Evolutionary conservation across 169 alveolate genomes (phyloP), one percentile per base, ranked within the genome.

Genomic region (Cryptosporidium ryanae): DNA sequence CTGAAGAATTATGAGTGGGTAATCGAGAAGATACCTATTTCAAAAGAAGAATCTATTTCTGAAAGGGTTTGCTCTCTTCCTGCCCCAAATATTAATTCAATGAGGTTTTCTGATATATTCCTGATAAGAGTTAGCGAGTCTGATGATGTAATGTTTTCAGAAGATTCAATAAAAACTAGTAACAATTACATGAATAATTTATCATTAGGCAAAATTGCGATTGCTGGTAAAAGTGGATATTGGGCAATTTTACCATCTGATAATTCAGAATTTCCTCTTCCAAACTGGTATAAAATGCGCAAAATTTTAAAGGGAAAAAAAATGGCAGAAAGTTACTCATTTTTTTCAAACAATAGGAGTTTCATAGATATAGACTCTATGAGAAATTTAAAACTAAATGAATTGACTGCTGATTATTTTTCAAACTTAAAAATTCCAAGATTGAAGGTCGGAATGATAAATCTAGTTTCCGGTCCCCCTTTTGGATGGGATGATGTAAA

Each of bases 61-160:
- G 71, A 34, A 31, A 29, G 15, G 15, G 44, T 43, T 18, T 23
- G 13, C 18, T 15, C 13, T 21, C 63, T 63, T 1, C 7, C 57
- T 18, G 27, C 29, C 23, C 87, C 87, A 76, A 76, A 76, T 23
- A 25, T 31, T 21, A 38, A 76, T 4, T 43, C 87, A 59, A 52
- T 76, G 63, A 76, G 54, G 59, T 59, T 44, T 59, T 57, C 43
- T 55, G 87, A 76, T 8, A 21, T 46, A 59, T 44, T 76, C 68
- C 31, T 12, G 23, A 76, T 76, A 25, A 76, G 50, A 15, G 44
- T 6, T n/a, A n/a, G 34, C 2, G 15, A 32, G 23, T 38, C n/a
- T 59, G 64, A 46, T 1, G 61, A 76, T 1, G 43, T 68, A 25
- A 52, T 68, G n/a, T 68, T 23, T 31, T 18, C 66, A 1, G 25